A percentile compares a stretch with the other conserved stretches of the same genome.
These are phyloP conservation scores for Coemansia asiatica DNA, from an alignment of 192 early-diverging fungal genomes.

Conservation along the genomic window DNA sequence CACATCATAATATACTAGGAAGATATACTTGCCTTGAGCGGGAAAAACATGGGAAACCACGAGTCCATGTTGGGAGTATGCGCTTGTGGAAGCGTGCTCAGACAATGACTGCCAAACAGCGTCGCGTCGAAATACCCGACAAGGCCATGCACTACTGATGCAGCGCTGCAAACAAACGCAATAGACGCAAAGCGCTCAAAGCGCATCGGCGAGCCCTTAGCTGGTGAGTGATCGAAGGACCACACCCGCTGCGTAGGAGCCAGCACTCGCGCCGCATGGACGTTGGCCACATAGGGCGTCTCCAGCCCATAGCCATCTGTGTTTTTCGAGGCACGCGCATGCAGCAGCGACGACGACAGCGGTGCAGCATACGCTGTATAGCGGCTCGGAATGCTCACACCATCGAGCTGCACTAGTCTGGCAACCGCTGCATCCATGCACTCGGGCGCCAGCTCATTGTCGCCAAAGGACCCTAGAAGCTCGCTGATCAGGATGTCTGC, in stretches of 20 bases:
- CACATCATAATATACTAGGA: neutral
- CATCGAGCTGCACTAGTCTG: constrained; percentile 61
- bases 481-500: constrained; percentile 94
- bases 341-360: constrained; percentile 81
- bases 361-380: constrained; percentile 89
- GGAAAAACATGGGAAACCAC: constrained; percentile 99
- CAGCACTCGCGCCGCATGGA: constrained; percentile 71
- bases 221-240: constrained; percentile 82
- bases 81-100: constrained; percentile 79
- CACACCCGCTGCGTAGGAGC: constrained; percentile 73
- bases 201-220: constrained; percentile 8
- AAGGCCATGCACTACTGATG: constrained; percentile 83
- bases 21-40: constrained; percentile 57
- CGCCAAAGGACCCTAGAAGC: constrained; percentile 95
- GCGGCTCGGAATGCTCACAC: constrained; percentile 86
- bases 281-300: constrained; percentile 98
- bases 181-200: constrained; percentile 53
- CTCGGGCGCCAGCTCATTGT: constrained; percentile 99
- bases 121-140: constrained; percentile 96
- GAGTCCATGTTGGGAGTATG: constrained; percentile 94
- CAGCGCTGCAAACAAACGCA: constrained; percentile 58
- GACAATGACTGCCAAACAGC: constrained; percentile 78
- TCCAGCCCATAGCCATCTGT: constrained; percentile 72
- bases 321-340: constrained; percentile 68
- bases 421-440: constrained; percentile 90